Percentiles rank a stretch among this genome's conserved stretches.
Conservation (phyloP, 148 eudicot genomes). For the Fallopia convolvulus region DNA sequence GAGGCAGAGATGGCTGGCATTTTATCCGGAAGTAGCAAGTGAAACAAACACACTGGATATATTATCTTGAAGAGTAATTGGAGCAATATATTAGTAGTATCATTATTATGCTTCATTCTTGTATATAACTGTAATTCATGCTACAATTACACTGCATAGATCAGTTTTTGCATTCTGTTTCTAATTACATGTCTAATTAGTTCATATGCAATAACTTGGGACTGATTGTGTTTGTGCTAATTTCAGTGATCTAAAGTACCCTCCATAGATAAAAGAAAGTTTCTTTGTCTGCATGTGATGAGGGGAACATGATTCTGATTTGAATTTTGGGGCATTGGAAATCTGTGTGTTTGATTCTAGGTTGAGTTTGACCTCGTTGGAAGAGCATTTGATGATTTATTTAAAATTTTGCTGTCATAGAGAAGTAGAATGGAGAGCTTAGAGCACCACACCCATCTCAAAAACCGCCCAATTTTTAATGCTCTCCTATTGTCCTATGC, state of each 20-base stretch:
- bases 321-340: conserved; percentile 1
- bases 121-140: neutral
- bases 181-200: neutral
- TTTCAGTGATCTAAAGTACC: neutral
- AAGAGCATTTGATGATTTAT: neutral
- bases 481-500: neutral
- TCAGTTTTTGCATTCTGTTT: neutral
- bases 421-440: neutral
- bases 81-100: neutral
- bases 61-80: conserved; percentile 16
- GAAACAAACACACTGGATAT: conserved; percentile 17
- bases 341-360: neutral
- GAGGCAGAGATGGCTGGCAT: conserved; percentile 54
- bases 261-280: neutral
- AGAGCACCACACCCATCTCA: conserved; percentile 7
- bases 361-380: neutral
- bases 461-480: neutral
- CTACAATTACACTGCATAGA: neutral
- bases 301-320: neutral
- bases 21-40: conserved; percentile 41
- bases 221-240: too few species aligned
- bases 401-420: neutral
- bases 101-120: neutral
- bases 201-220: neutral
- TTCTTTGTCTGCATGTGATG: neutral